Base-by-base conservation (phyloP, 345 rosid genomes). In the Diplotaxis tenuifolia region DNA sequence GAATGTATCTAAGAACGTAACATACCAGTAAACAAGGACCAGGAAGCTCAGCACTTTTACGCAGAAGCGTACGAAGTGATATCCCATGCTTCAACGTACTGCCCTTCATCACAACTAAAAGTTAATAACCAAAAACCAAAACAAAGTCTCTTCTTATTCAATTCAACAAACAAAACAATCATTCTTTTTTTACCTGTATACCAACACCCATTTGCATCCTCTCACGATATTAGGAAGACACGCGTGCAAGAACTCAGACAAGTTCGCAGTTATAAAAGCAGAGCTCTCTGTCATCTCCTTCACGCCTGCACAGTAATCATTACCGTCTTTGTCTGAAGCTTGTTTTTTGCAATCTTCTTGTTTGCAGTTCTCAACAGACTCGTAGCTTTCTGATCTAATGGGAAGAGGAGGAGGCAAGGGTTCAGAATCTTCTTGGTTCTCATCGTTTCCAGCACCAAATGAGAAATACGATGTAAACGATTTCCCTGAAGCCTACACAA, bases 81-180 rank as follows among this genome's bases (percentile, higher is more conserved):
- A 89, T 95, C 23, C 99, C 99, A 86, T 95, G 93, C 83, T 86
- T 95, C 82, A 84, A 80, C 76, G 97, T 89, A 81, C 99, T 95
- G 99, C 96, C 97, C 99, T 95, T 92, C 96, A 91, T 85, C 63
- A 61, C n/a, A 89, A 42, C 11, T 10, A 82, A 76, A 62, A 81
- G 78, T 63, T 36, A 78, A 77, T 40, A 71, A 28, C 72, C 58
- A 77, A 80, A 79, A 36, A 34, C 7, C 9, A 32, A 27, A 22
- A 67, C 2, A 73, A 68, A 25, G 3, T 42, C 53, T 23, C 38
- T 32, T n/a, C 4, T 15, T 22, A 11, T 32, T 27, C 62, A 58
- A 42, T 34, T 29, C 5, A 29, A 29, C 32, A 29, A 5, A n/a
- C 32, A 29, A 29, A 32, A 32, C 38, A 11, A 12, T 50, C 22